Conservation (phyloP, 1,139 yeast genomes). For the Kluyveromyces sp. region DNA sequence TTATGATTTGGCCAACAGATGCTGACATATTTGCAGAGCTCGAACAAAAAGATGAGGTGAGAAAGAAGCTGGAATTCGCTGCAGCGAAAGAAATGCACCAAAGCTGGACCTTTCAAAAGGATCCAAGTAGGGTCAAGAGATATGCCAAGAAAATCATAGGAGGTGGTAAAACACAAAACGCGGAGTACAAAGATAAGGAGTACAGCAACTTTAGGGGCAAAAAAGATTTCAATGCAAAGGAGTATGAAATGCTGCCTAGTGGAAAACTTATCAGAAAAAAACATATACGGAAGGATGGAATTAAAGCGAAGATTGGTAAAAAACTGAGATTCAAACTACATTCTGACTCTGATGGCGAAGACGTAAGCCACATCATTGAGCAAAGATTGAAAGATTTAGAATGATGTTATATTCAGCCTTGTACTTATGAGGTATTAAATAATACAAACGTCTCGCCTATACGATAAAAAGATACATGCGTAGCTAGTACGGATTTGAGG, state of each 20-base stretch:
- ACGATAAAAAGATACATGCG: neutral
- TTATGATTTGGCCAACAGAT: conserved; percentile 59
- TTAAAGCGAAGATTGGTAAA: conserved; percentile 27
- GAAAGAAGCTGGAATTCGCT: conserved; percentile 63
- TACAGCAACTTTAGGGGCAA: conserved; percentile 19
- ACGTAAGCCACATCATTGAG: conserved; percentile 54
- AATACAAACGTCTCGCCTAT: neutral
- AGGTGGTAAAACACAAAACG: conserved; percentile 9
- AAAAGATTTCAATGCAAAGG: conserved; percentile 24
- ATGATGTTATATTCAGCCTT: conserved; percentile 12
- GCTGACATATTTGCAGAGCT: conserved; percentile 71
- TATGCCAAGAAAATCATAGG: conserved; percentile 22
- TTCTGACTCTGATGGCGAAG: conserved; percentile 38
- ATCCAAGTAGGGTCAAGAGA: conserved; percentile 28
- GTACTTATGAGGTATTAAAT: no score
- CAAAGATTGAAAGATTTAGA: conserved; percentile 43
- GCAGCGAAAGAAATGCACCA: conserved; percentile 69
- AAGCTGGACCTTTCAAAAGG: conserved; percentile 64
- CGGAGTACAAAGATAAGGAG: conserved; percentile 8
- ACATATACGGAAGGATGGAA: conserved; percentile 12
- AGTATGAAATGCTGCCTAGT: conserved; percentile 58
- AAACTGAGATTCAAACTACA: conserved; percentile 32
- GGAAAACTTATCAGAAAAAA: conserved; percentile 52
- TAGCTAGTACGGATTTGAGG: neutral
- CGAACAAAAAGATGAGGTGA: conserved; percentile 62